Conservation (phyloP, 768 basidiomycete species). For the Tubosaeta sp. region DNA sequence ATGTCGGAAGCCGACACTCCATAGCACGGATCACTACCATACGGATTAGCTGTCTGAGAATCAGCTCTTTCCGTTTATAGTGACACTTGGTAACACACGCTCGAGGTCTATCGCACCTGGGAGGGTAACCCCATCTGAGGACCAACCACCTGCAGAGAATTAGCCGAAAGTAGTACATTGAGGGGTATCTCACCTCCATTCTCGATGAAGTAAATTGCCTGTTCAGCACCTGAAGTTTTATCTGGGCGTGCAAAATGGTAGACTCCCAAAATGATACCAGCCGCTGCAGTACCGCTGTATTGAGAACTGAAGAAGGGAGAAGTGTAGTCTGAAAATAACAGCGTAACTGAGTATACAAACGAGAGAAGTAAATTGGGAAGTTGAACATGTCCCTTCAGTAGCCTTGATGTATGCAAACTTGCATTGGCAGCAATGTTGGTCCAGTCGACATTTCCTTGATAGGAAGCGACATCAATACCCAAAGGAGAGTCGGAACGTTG, state of each 20-base stretch:
- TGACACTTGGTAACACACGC: constrained; percentile 39
- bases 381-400: constrained; percentile 55
- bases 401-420: constrained; percentile 64
- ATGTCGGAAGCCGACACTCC: constrained; percentile 48
- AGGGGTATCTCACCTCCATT: constrained; percentile 42
- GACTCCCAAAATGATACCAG: constrained; percentile 52
- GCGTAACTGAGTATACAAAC: not conserved
- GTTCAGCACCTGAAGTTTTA: constrained; percentile 49
- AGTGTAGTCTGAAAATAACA: constrained; percentile 16
- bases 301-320: constrained; percentile 38
- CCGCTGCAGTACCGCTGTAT: constrained; percentile 53
- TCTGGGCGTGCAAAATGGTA: constrained; percentile 63
- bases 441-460: constrained; percentile 51
- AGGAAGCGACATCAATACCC: constrained; percentile 55
- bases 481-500: constrained; percentile 35
- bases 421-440: constrained; percentile 44
- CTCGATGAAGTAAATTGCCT: constrained; percentile 56
- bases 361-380: not conserved
- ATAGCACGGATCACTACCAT: constrained; percentile 49
- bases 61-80: constrained; percentile 1
- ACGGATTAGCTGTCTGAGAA: constrained; percentile 43
- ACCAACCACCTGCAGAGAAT: constrained; percentile 45
- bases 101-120: constrained; percentile 65
- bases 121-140: constrained; percentile 52
- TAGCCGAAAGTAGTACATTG: not conserved